Percentiles rank a stretch among this genome's conserved stretches.
These are phyloP conservation scores for Penicillium aurantiogriseum DNA, from an alignment of 2,329 filamentous ascomycete species.

Conservation along the genomic window DNA sequence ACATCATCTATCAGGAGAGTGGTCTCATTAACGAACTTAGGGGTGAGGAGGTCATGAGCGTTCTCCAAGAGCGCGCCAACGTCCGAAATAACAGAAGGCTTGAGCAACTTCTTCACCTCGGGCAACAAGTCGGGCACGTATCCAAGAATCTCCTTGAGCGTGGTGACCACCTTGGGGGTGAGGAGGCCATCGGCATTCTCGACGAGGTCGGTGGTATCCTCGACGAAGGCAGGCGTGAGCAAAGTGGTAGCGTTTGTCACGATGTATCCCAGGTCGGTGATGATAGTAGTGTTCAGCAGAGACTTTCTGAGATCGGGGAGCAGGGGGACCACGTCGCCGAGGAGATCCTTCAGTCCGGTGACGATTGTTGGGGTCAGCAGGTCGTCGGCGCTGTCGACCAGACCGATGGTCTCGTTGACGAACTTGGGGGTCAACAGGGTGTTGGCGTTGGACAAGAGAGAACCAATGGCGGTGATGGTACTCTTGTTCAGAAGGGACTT, in stretches of 20 bases:
- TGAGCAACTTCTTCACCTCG: conserved; percentile 29
- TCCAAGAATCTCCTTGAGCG: conserved; percentile 27
- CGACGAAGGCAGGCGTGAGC: conserved; percentile 33
- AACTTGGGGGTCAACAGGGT: conserved; percentile 22
- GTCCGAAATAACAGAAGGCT: conserved; percentile 25
- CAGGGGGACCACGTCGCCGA: conserved; percentile 21
- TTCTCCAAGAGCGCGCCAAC: conserved; percentile 27
- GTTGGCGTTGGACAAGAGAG: conserved; percentile 22
- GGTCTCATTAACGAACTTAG: conserved; percentile 30
- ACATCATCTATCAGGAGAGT: conserved; percentile 21
- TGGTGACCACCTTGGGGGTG: conserved; percentile 28
- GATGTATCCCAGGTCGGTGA: conserved; percentile 30
- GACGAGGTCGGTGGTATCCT: conserved; percentile 30
- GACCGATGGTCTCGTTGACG: conserved; percentile 21
- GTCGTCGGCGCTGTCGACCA: conserved; percentile 21
- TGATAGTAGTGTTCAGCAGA: conserved; percentile 27
- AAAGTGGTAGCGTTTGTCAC: conserved; percentile 33
- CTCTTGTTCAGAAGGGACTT: conserved; percentile 18
- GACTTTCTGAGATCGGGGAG: conserved; percentile 23
- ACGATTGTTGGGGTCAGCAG: conserved; percentile 21
- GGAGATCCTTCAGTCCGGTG: conserved; percentile 21
- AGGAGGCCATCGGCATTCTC: conserved; percentile 30
- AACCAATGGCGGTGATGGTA: conserved; percentile 13
- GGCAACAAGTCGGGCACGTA: conserved; percentile 30
- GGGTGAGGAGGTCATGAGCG: conserved; percentile 28